Evolutionary conservation across 495 filamentous ascomycete genomes (phyloP).

Genomic region (Acidiella bohemica): DNA sequence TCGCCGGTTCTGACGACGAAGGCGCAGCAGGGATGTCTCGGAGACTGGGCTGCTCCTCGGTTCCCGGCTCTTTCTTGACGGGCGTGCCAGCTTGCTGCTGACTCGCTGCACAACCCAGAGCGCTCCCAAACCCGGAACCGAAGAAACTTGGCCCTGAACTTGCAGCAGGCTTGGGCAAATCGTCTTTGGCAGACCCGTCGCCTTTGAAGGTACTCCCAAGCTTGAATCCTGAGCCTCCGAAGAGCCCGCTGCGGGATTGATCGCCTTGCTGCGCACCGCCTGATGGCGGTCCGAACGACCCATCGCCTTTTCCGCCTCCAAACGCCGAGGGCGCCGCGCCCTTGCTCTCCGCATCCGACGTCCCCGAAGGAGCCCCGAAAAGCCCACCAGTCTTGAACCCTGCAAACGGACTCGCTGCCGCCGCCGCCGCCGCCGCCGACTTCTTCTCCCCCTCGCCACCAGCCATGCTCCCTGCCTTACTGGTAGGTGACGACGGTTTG

Average conservation of each 20-base stretch:
- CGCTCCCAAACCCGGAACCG: constrained; percentile 38
- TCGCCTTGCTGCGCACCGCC: too few relatives aligned
- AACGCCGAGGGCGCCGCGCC: constrained; percentile 24
- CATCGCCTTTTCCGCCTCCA: too few relatives aligned
- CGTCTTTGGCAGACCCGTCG: constrained; percentile 51
- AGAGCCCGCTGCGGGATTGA: constrained; percentile 28
- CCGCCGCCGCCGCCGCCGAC: constrained; percentile 5
- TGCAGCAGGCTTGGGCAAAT: constrained; percentile 36
- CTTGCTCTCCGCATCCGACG: constrained; percentile 22
- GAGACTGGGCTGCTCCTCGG: constrained; percentile 35
- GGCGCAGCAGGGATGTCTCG: constrained; percentile 22
- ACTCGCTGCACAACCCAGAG: constrained; percentile 36
- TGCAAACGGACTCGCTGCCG: too few relatives aligned
- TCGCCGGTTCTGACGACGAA: constrained; percentile 39
- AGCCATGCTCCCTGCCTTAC: constrained; percentile 14
- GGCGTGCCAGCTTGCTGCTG: constrained; percentile 25
- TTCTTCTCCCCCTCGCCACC: constrained; percentile 11
- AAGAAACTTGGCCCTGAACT: constrained; percentile 26
- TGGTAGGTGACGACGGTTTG: constrained; percentile 8
- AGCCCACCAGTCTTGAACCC: too few relatives aligned
- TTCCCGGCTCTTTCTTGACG: constrained; percentile 46
- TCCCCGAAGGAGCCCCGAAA: too few relatives aligned
- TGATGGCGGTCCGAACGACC: too few relatives aligned
- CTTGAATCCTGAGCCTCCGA: constrained; percentile 50
- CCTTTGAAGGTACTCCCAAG: constrained; percentile 70